phyloP scores from a whole-genome alignment of 345 rosid genomes.

The Cardiospermum halicacabum region DNA sequence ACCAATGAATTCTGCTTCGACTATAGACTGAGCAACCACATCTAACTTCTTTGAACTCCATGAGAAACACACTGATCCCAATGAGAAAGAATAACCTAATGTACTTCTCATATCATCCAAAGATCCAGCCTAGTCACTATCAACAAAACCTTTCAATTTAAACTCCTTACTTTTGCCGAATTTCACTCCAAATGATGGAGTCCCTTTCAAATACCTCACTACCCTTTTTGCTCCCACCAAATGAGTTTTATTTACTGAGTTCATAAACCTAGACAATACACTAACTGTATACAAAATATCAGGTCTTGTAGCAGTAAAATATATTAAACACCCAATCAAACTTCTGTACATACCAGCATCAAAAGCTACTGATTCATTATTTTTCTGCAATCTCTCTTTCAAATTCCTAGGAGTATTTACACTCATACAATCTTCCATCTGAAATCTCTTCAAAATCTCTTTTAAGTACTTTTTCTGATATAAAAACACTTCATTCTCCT shows the following conservation, averaged over 20 bases:
- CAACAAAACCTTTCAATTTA: background rate
- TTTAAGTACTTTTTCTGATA: background rate
- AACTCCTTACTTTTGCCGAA: no score
- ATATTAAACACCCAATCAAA: background rate
- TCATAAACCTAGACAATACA: conserved; percentile 6
- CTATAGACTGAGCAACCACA: background rate
- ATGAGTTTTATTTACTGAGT: background rate
- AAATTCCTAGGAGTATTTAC: background rate
- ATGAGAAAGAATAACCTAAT: background rate
- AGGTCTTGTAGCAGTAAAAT: background rate
- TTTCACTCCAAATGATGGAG: background rate
- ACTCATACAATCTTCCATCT: background rate
- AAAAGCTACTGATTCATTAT: background rate
- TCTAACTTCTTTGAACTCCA: conserved; percentile 16
- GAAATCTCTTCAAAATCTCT: background rate
- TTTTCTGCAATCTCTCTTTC: background rate
- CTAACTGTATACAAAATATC: background rate
- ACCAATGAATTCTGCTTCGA: conserved; percentile 4
- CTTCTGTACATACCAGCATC: background rate
- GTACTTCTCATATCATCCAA: no score
- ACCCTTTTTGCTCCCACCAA: conserved; percentile 6
- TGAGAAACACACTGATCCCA: background rate
- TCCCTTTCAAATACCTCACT: background rate
- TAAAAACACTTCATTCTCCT: background rate
- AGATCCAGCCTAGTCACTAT: background rate